Evolutionary conservation across 345 rosid genomes (phyloP), one percentile per base, ranked within the genome.

Genomic region (Euphorbia tirucalli): DNA sequence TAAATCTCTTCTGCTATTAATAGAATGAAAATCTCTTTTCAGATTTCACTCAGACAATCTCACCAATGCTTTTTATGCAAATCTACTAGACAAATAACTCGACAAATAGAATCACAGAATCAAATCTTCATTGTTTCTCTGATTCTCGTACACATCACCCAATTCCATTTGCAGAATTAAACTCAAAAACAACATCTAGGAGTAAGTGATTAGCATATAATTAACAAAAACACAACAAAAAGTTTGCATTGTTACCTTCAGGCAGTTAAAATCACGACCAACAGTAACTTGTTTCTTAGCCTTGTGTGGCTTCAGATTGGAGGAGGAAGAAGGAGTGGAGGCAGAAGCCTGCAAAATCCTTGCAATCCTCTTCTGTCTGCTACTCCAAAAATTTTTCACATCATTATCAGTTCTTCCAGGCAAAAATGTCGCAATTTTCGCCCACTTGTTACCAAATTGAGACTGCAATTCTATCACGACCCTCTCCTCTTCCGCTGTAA

Each of bases 361-460:
- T 4, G 91, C 94, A 50, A 95, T 80, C 59, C 90, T 82, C 85
- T 93, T 95, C 64, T 87, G 91, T 74, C 99, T 77, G 35, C 97
- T 93, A 72, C 98, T 95, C 98, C 99, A 95, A 61, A 93, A 95
- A 70, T 90, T 93, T 90, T 95, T 95, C 7, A 95, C 97, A 61
- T 95, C 99, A 65, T 91, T 93, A 35, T 95, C 98, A 14, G 98
- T 90, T 62, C 99, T 80, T 3, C 98, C 99, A 0, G 90, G 82
- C 77, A 95, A 75, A 76, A 85, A 85, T 0, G 99, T 89, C 0
- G 99, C 98, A 16, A 95, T 95, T 74, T 84, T 89, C 0, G 98
- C 99, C 99, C 98, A 92, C 79, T 90, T 95, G 83, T 95, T 92
- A 3, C 98, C 99, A 22, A 90, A 81, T 67, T 87, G 82, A 1